Evolutionary conservation across 1,139 yeast species (phyloP), one percentile per base, ranked within the genome.

Genomic region (Yamadazyma dendronema): DNA sequence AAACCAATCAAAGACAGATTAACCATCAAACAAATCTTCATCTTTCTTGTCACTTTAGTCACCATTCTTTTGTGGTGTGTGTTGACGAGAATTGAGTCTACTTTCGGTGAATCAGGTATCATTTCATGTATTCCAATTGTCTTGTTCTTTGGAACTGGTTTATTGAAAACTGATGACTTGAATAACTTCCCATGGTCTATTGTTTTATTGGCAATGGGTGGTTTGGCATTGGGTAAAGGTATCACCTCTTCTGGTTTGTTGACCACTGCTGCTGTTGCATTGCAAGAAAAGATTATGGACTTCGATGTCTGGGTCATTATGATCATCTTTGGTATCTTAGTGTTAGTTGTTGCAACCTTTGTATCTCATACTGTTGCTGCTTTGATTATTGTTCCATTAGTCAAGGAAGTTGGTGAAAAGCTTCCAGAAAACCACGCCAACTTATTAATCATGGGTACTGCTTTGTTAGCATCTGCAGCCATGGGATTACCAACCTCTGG

Each of bases 141-240:
- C 5, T 62, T 87, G 15, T 81, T 90, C 54, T 90, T 89, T 52
- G 97, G 97, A 17, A 78, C 96, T 0, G 96, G 96, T 2, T 62
- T 89, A 30, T 65, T 90, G 43, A 79, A 84, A 30, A 80, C 85
- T 10, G 95, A 87, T 38, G 97, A 90, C 56, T 85, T 90, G 57
- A 90, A 90, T 63, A 88, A 85, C 56, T 90, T 85, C 63, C 81
- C 95, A 46, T 90, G 97, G 97, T 84, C 92, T 1, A 90, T 90
- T 52, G 89, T 90, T 14, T 77, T 90, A 40, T 72, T 90, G 47
- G 97, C 97, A 4, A 89, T 89, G 97, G 97, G 97, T 39, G 97
- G 97, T 50, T 75, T 88, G 43, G 95, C 96, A 0, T 70, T 90
- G 30, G 97, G 97, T 42, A 86, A 84, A 57, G 96, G 95, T 1